phyloP scores from a whole-genome alignment of 257 asterid genomes.

The Solanum megistacrolobum region DNA sequence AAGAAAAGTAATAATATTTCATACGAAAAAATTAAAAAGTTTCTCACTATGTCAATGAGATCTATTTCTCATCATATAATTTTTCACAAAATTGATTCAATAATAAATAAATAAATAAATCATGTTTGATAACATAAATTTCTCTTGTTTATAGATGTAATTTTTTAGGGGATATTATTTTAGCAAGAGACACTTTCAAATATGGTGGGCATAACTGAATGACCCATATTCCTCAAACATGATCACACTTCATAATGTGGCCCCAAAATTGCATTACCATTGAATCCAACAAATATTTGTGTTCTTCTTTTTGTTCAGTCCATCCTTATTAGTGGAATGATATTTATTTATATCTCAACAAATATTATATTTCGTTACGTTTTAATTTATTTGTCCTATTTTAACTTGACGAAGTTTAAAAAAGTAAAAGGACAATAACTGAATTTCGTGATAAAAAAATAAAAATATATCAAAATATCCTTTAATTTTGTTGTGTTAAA shows the following conservation, averaged over 20 bases:
- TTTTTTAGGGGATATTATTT: neutral
- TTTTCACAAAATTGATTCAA: neutral
- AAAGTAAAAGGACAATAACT: neutral
- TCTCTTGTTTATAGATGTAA: neutral
- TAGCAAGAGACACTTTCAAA: neutral
- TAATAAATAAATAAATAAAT: neutral
- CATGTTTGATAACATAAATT: neutral
- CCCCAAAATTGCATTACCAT: neutral
- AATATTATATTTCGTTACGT: rapidly evolving
- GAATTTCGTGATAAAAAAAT: rapidly evolving
- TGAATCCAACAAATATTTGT: neutral
- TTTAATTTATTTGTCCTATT: neutral
- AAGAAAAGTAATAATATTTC: rapidly evolving
- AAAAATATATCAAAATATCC: rapidly evolving
- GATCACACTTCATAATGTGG: neutral
- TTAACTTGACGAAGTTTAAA: neutral
- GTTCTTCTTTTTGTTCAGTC: neutral
- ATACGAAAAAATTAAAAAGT: neutral
- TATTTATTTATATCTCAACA: neutral
- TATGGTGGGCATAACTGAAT: neutral
- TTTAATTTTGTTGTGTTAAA: neutral
- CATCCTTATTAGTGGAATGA: neutral
- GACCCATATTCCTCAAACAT: neutral
- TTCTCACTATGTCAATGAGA: neutral
- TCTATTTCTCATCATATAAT: neutral